Evolutionary conservation across 495 filamentous ascomycete species (phyloP).

Genomic region (Umbilicaria muhlenbergii): DNA sequence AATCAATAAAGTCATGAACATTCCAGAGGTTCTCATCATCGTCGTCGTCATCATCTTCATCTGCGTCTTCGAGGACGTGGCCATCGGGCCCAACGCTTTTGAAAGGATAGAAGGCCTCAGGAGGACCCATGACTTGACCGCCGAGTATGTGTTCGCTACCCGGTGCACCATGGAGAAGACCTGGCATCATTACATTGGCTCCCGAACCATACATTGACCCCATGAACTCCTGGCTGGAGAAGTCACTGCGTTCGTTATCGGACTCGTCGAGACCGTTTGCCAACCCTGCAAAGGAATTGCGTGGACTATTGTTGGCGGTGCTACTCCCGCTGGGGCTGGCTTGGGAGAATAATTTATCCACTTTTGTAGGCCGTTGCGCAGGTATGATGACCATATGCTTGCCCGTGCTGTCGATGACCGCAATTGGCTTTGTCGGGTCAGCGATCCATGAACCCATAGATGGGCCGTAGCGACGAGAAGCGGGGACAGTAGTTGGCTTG

Average conservation of each 20-base stretch:
- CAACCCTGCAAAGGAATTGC: constrained; percentile 7
- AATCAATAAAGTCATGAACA: constrained; percentile 58
- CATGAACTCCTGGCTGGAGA: constrained; percentile 29
- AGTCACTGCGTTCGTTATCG: constrained; percentile 32
- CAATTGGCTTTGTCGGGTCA: constrained; percentile 53
- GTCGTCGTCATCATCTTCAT: constrained; percentile 38
- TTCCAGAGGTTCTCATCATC: constrained; percentile 49
- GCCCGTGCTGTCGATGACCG: constrained; percentile 51
- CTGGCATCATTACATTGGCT: constrained; percentile 65
- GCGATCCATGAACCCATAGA: constrained; percentile 37
- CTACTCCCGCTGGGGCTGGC: constrained; percentile 32
- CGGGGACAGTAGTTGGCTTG: constrained; percentile 22
- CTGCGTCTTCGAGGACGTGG: constrained; percentile 24
- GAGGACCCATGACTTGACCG: constrained; percentile 54
- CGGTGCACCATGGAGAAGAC: constrained; percentile 27
- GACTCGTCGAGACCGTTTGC: constrained; percentile 30
- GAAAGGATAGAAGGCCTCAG: constrained; percentile 62
- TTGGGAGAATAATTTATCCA: constrained; percentile 1
- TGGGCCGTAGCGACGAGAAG: constrained; percentile 38
- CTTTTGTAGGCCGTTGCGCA: constrained; percentile 17
- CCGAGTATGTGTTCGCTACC: constrained; percentile 38
- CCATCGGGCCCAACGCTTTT: constrained; percentile 41
- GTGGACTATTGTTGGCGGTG: constrained; percentile 38
- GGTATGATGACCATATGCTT: constrained; percentile 57
- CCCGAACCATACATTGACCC: constrained; percentile 51